Percentiles rank a stretch among this genome's conserved stretches.
phyloP scores from a whole-genome alignment of 164 flowering plant genomes.

The Dillenia turbinata region DNA sequence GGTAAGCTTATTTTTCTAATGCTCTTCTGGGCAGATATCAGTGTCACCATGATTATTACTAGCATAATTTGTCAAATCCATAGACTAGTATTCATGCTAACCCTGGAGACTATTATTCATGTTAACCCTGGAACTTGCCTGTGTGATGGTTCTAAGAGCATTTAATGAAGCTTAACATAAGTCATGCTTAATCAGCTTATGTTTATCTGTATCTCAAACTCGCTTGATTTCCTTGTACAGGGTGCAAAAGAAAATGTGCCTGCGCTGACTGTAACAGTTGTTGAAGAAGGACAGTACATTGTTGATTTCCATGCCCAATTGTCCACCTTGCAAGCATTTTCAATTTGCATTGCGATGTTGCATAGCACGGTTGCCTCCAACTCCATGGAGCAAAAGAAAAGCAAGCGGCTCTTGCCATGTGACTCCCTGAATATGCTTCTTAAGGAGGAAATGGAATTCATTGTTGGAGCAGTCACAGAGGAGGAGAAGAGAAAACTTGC shows the following conservation, averaged over 20 bases:
- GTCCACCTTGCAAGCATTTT: slow-evolving; percentile 84
- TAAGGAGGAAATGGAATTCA: slow-evolving; percentile 57
- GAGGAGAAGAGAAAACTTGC: slow-evolving; percentile 48
- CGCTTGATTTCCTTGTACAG: slow-evolving; percentile 22
- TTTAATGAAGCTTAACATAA: too few relatives aligned
- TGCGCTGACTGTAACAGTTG: slow-evolving; percentile 47
- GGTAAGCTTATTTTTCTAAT: slow-evolving; percentile 35
- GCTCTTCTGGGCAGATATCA: neutral
- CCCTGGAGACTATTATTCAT: too few relatives aligned
- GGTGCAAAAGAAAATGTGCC: slow-evolving; percentile 66
- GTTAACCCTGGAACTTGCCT: too few relatives aligned
- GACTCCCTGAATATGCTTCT: slow-evolving; percentile 55
- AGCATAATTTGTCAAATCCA: too few relatives aligned
- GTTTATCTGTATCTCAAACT: too few relatives aligned
- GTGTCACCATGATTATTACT: too few relatives aligned
- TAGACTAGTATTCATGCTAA: too few relatives aligned
- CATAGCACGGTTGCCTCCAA: slow-evolving; percentile 54
- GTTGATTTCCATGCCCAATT: slow-evolving; percentile 85
- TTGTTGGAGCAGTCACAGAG: slow-evolving; percentile 47
- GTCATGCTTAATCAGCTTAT: too few relatives aligned
- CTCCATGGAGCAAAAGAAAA: slow-evolving; percentile 22
- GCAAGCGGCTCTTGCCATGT: slow-evolving; percentile 31
- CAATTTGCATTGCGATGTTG: slow-evolving; percentile 72
- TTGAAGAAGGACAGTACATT: slow-evolving; percentile 54
- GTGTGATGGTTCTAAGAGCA: too few relatives aligned